A percentile compares a stretch with the other conserved stretches of the same genome.
Conservation (phyloP, 352 stramenopile species). For the Aphanomyces euteiches region DNA sequence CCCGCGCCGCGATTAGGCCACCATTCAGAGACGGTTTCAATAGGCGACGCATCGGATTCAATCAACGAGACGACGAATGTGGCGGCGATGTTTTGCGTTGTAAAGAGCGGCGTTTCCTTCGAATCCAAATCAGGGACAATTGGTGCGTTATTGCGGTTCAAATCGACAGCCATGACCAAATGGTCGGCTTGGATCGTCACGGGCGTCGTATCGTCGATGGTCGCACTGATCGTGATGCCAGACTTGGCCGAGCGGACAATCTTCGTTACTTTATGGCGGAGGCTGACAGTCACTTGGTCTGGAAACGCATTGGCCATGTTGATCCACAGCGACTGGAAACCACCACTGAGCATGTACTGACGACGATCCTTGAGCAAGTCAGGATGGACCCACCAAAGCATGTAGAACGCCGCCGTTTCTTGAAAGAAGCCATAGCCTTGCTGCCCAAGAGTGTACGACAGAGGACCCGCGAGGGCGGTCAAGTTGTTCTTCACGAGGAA, state of each 20-base stretch:
- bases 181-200: neutral
- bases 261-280: neutral
- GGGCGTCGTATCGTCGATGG: neutral
- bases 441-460: neutral
- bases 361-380: neutral
- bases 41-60: neutral
- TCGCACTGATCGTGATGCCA: neutral
- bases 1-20: neutral
- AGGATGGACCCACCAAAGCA: conserved; percentile 8
- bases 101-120: neutral
- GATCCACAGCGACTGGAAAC: neutral
- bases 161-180: neutral
- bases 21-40: neutral
- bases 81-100: neutral
- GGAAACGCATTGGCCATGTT: neutral
- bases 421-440: conserved; percentile 1
- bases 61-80: conserved; percentile 2
- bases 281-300: neutral
- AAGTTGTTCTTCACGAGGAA: conserved; percentile 1
- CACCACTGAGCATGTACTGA: neutral
- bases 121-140: neutral
- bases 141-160: neutral
- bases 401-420: conserved; percentile 1
- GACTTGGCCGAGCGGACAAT: neutral
- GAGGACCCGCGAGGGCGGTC: neutral